Conservation (phyloP, 352 stramenopile genomes). For the Pythium aquatile region DNA sequence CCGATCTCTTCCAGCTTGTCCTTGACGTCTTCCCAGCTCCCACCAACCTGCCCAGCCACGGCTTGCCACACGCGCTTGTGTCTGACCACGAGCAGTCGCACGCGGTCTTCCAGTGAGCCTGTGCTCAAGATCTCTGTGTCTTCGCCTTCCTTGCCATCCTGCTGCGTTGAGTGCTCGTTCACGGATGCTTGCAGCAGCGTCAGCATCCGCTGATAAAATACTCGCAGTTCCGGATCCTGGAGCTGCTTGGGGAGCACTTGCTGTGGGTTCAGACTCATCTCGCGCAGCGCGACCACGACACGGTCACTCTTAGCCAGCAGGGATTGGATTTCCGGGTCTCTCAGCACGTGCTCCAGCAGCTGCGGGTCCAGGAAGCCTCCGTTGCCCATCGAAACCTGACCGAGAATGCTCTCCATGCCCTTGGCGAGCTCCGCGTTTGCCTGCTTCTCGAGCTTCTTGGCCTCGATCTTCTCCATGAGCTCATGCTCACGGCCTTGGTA, state of each 20-base stretch:
- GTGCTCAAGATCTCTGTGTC: background rate
- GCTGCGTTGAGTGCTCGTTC: constrained; percentile 14
- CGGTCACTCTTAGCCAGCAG: constrained; percentile 36
- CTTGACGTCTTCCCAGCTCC: constrained; percentile 32
- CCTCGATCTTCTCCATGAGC: constrained; percentile 17
- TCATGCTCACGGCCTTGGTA: constrained; percentile 23
- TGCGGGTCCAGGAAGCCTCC: constrained; percentile 24
- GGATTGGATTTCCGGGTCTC: constrained; percentile 40
- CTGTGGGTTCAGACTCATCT: constrained; percentile 65
- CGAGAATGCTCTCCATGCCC: constrained; percentile 19
- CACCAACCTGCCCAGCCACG: constrained; percentile 4
- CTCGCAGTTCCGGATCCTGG: constrained; percentile 36
- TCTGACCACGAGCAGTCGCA: constrained; percentile 28
- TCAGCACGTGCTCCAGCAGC: constrained; percentile 51
- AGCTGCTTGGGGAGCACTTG: constrained; percentile 48
- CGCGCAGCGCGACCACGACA: constrained; percentile 51
- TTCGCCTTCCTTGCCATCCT: constrained; percentile 3
- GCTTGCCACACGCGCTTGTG: constrained; percentile 16
- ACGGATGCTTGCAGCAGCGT: constrained; percentile 23
- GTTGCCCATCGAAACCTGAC: background rate
- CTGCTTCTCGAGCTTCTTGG: constrained; percentile 21
- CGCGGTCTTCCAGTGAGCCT: constrained; percentile 36
- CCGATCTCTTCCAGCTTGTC: constrained; percentile 56
- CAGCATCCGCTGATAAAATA: constrained; percentile 59
- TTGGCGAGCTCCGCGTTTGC: constrained; percentile 15